Evolutionary conservation across 1,284 basidiomycete genomes (phyloP), one percentile per base, ranked within the genome.

Genomic region (Bondarzewia mesenterica): DNA sequence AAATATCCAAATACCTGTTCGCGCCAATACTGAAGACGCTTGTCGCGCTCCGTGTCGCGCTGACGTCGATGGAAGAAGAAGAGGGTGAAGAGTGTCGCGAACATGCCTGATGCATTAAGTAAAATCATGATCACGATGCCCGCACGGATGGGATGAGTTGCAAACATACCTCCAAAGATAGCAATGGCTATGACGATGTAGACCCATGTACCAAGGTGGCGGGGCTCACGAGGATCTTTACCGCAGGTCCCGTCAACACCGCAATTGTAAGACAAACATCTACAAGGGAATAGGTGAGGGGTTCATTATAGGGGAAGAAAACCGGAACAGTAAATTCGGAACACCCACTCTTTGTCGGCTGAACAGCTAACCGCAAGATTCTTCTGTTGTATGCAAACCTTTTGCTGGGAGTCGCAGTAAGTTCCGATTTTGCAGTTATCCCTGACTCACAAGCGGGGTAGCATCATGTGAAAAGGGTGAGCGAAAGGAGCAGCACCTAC

Each of bases 11-110:
- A 49, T 54, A 83, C 85, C 74, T 89, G 88, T 69, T 93, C 89
- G 56, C 83, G 81, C 83, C 89, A 92, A 66, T 93, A 92, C 58
- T 90, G 85, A 45, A 82, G 68, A 55, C 89, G 82, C 65, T 85
- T 88, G 67, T 87, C 81, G 45, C 86, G 82, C 60, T 91, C 88
- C 52, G 72, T 67, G 45, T 83, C 81, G 58, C 89, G 79, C 53
- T 84, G 75, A 52, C 78, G 78, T 23, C 78, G 69, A 60, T 92
- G 90, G 10, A 86, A 56, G 57, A 82, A 71, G 68, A 80, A 89
- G 29, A 93, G 70, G 5, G 74, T 73, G 38, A 77, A 64, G 42
- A 91, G 71, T 4, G 84, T 85, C 25, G 74, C 82, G 50, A 78
- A 66, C 72, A 91, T 87, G 40, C 83, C 86, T 88, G 47, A 7